A percentile compares a stretch with the other conserved stretches of the same genome.
Evolutionary conservation across 1,284 basidiomycete species (phyloP).

Genomic region (Ganoderma leucocontextum): DNA sequence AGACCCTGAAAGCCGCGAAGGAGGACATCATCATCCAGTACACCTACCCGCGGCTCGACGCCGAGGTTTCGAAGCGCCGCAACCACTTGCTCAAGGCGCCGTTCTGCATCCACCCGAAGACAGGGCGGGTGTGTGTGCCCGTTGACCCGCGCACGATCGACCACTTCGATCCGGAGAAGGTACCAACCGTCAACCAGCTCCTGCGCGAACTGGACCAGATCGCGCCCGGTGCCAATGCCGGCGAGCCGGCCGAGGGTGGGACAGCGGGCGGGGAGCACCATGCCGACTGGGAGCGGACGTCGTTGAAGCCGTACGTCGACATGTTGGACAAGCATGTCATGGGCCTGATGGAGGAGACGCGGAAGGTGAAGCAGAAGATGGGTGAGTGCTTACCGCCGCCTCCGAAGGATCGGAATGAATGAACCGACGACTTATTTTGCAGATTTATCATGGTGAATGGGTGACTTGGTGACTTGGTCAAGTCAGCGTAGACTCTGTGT

Average conservation of each 20-base stretch:
- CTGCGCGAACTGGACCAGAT: conserved; percentile 78
- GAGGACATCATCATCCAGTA: conserved; percentile 95
- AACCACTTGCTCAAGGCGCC: conserved; percentile 99
- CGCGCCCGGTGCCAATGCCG: conserved; percentile 22
- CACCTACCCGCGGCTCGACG: conserved; percentile 88
- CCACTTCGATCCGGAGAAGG: conserved; percentile 84
- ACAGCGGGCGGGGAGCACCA: conserved; percentile 19
- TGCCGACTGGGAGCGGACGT: conserved; percentile 76
- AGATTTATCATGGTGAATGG: conserved; percentile 28
- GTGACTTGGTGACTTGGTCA: neutral
- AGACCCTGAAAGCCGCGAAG: conserved; percentile 45
- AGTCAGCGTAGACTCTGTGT: neutral
- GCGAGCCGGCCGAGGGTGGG: conserved; percentile 36
- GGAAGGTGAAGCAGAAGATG: conserved; percentile 58
- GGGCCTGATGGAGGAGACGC: conserved; percentile 66
- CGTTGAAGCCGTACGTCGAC: conserved; percentile 89
- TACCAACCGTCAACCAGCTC: conserved; percentile 89
- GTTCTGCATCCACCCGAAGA: conserved; percentile 97
- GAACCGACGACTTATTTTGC: neutral
- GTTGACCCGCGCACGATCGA: conserved; percentile 84
- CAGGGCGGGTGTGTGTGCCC: conserved; percentile 95
- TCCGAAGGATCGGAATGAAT: neutral
- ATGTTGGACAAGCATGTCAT: conserved; percentile 83
- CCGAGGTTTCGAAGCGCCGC: conserved; percentile 93
- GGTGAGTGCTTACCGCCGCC: conserved; percentile 40